Conservation (phyloP, 2,329 filamentous ascomycete species). For the Beauveria varroae region DNA sequence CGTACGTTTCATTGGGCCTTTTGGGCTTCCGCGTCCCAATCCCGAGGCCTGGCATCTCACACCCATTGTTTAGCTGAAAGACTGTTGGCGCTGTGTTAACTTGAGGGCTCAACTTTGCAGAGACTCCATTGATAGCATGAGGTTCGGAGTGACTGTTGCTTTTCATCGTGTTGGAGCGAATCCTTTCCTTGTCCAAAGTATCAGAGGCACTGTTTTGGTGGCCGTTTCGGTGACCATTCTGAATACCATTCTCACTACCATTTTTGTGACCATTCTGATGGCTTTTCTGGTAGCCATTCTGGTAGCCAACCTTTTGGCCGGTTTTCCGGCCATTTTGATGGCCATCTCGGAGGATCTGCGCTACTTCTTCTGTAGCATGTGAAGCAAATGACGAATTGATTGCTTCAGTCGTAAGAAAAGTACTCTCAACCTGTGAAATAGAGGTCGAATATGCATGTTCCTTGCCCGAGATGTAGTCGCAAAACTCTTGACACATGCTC, state of each 20-base stretch:
- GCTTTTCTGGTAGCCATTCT: not conserved
- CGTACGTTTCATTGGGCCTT: not conserved
- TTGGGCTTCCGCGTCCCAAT: slow-evolving; percentile 4
- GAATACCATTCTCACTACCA: not conserved
- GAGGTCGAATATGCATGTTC: not conserved
- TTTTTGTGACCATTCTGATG: not conserved
- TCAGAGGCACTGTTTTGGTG: not conserved
- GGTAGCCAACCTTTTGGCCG: not conserved
- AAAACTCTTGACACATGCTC: slow-evolving; percentile 2
- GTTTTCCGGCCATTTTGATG: not conserved
- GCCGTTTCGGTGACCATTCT: not conserved
- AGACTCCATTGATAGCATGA: not conserved
- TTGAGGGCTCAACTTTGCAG: not conserved
- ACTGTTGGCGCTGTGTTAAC: not conserved
- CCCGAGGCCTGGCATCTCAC: slow-evolving; percentile 1
- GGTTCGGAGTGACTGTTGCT: not conserved
- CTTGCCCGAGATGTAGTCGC: not conserved
- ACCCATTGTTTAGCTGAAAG: slow-evolving; percentile 1
- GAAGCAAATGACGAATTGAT: slow-evolving; percentile 1
- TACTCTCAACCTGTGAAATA: not conserved
- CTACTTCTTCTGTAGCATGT: not conserved
- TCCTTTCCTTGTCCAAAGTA: not conserved
- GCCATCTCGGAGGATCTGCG: not conserved
- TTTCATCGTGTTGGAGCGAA: not conserved
- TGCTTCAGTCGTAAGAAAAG: not conserved